Evolutionary conservation across 345 rosid species (phyloP), one percentile per base, ranked within the genome.

Genomic region (Euphorbia tirucalli): DNA sequence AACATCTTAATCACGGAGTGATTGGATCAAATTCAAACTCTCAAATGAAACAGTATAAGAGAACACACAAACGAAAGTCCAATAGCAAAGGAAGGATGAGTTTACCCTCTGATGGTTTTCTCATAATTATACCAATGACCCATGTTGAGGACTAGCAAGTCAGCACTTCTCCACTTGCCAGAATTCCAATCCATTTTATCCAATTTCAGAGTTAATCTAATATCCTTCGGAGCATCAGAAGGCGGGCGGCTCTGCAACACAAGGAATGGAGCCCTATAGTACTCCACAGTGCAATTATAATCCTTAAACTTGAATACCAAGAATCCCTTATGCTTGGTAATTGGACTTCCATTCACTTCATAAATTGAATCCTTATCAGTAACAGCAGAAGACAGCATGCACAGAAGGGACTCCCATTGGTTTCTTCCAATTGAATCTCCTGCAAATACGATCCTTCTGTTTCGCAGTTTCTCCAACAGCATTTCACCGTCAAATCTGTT

Each of bases 41-140:
- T 37, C 44, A 30, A 58, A 71, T 11, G 24, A 58, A 41, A n/a
- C 57, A 25, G 11, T 35, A 31, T 11, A 44, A 14, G 6, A 39
- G 24, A 28, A 71, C 1, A 35, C 25, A 44, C 15, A 27, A 74
- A 63, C 49, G 64, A 22, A 74, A 71, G 31, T 24, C 27, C 30
- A 67, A 4, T 21, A 24, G 70, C 43, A 70, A 11, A 16, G 68
- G 25, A 58, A 63, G 7, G 35, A 73, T 62, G 19, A 41, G 48
- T 70, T 81, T 83, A 95, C 99, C 89, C 88, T 84, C 93, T 87
- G 39, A 86, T 77, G 30, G 99, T 95, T 87, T 95, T 95, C 87
- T 90, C 97, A 2, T 88, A 79, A 77, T 90, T 92, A 97, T 97
- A 92, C 99, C 97, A 95, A 62, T 95, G 97, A 72, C 99, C 98